Base-by-base conservation (phyloP, 768 basidiomycete species). In the Boletus fagicola region DNA sequence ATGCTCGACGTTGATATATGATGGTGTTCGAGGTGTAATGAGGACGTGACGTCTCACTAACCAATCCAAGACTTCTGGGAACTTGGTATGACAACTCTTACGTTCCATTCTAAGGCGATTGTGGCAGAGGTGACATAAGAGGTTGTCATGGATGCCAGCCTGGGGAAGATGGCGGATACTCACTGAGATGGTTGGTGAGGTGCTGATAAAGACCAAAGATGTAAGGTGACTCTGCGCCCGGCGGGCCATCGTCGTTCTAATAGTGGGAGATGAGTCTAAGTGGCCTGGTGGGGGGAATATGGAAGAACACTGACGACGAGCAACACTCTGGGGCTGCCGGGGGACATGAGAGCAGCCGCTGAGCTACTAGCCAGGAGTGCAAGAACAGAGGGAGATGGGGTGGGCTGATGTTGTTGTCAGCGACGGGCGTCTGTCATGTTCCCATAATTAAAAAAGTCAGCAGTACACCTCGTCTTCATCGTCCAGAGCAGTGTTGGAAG, bases 1-100 rank as follows among this genome's bases (percentile, higher is more conserved):
- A 24, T 6, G 56, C 18, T 36, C 28, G 20, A 33, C 9, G 44
- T 44, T 30, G 55, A 35, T 54, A 35, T 54, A 59, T 24, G 39
- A 28, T 24, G 20, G 31, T 33, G 28, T n/a, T 12, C 44, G 30
- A 49, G 20, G 31, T 28, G 12, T n/a, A 20, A 40, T 28, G 49
- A 20, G 38, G 44, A 40, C 26, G 28, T 35, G 55, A 30, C 22
- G 45, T 39, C 24, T 22, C 40, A 67, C 77, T 51, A 58, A 88
- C 91, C 92, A 35, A 94, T 92, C 91, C 92, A 94, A 38, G 88
- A 90, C 69, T 90, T 92, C 68, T 94, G 91, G 11, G 86, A 78
- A 62, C 84, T 88, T 15, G 90, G 90, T 26, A 92, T 75, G 53
- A 92, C 87, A 16, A 92, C 91, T 66, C 83, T 87, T 39, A 92